Base-by-base conservation (phyloP, 2,329 filamentous ascomycete genomes). In the Penicillium brevicompactum region DNA sequence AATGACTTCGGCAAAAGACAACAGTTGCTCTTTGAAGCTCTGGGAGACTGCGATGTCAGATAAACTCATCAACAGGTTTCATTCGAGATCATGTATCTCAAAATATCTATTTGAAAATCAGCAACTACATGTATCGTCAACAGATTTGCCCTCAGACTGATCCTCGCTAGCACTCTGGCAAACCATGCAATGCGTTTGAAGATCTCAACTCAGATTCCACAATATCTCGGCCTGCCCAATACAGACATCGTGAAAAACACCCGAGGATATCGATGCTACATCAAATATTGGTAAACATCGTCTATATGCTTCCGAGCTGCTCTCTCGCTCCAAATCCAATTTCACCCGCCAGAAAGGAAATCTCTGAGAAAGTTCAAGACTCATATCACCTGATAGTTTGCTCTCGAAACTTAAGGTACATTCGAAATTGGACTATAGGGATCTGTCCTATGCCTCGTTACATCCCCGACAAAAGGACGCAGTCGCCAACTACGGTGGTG, bases 401-500 rank as follows among this genome's bases (percentile, higher is more conserved):
- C 4, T 16, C 5, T 30, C 11, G n/a, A 42, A 7, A 8, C 14
- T 22, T 7, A 27, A 16, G 41, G 2, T 10, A 4, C 41, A 14
- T 53, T 53, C 11, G 18, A 43, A 53, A 43, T 16, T 24, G 8
- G 38, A 16, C 45, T 49, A 53, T 44, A 49, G 6, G 37, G 30
- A 53, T 53, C 45, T 49, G 11, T 53, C n/a, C 30, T 30, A 30
- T 43, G 41, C 22, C 21, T 38, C 45, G 18, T 27, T 30, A 44
- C 41, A 16, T 43, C 22, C 37, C 37, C 8, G 13, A 43, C 31
- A 16, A 22, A 22, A 22, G 9, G 2, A 30, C 46, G n/a, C 4
- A 52, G 30, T 52, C 37, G 45, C 30, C 38, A 8, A 53, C 16
- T 41, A 14, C 38, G 42, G 22, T 32, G 27, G 47, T 60, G 61